Base-by-base conservation (phyloP, 768 basidiomycete species). In the Auricularia sp. region DNA sequence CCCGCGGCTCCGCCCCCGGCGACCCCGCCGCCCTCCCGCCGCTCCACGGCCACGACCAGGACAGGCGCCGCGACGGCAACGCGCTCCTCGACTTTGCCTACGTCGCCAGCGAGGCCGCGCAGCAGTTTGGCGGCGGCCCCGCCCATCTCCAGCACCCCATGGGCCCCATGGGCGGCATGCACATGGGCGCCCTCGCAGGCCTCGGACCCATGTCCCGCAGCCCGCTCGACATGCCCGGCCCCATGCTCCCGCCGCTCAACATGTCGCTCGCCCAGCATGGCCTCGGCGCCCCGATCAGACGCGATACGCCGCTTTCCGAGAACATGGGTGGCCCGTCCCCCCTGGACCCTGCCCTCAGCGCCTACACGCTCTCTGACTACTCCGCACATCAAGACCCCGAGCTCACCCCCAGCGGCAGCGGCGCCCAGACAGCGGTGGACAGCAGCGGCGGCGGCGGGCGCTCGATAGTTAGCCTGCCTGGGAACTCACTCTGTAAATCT, bases 1-100 rank as follows among this genome's bases (percentile, higher is more conserved):
- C 36, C 12, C 64, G 63, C 36, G 63, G 58, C 54, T 58, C 58
- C 8, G 63, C 42, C 33, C 59, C 64, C 5, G 64, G 60, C 39
- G 51, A 51, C 36, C 35, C 35, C 35, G 18, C 29, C 34, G n/a
- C 14, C 84, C 86, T 54, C 74, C 78, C 23, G 70, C 78, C 42
- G 86, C 86, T 1, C 81, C 81, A 18, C 85, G 70, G 67, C 68
- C 65, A 69, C 73, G 68, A 70, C 72, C 69, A 67, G 56, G 63
- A 23, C 72, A 71, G 69, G 71, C 73, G 70, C 65, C 71, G 68
- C 74, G 70, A 70, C 72, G 70, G 67, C 44, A 68, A 70, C 66
- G 56, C 56, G 8, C 56, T 59, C 80, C 73, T 76, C 79, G 76
- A 75, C 80, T 83, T 82, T 81, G 82, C 65, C 66, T 66, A 47